Evolutionary conservation across 495 filamentous ascomycete genomes (phyloP), one percentile per base, ranked within the genome.

Genomic region (Daldinia vernicosa): DNA sequence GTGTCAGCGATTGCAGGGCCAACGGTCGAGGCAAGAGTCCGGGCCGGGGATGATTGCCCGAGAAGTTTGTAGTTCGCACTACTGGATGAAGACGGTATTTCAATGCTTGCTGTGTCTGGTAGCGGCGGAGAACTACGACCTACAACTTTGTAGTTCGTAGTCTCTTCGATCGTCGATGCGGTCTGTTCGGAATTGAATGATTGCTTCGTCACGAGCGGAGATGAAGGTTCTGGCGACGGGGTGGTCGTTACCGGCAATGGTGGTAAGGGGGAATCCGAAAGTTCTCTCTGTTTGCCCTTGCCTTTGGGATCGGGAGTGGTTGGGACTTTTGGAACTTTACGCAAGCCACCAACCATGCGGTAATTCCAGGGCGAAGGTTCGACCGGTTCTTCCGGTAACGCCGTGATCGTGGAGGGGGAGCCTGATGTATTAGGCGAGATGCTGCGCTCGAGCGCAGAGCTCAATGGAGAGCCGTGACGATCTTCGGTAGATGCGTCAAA

Each of bases 81-180:
- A 63, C 77, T 81, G 12, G 78, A 76, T 8, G 80, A 77, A 37
- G 78, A 67, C 14, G 76, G 67, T 17, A 71, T 69, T 28, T 71
- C 64, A 57, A 81, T 75, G 71, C 80, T 81, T 39, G 82, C 79
- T 6, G 80, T 77, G 33, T 81, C 72, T 27, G 77, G 76, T 6
- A 70, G 62, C 4, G 76, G 75, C 19, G 78, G 77, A 61, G 78
- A 79, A 39, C 76, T 80, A 67, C 76, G 75, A 57, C 81, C 80
- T 67, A 85, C 83, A 27, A 86, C 78, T 71, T 84, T 85, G 81
- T 86, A 87, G 75, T 88, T 88, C 15, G 84, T 78, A 8, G 74
- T 83, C 54, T 86, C 85, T 40, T 84, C 85, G 19, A 80, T 75
- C 8, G 82, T 84, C 33, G 84, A 82, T 58, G 72, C 71, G 15